phyloP scores from a whole-genome alignment of 106 monocot genomes.

The Acorus calamus region DNA sequence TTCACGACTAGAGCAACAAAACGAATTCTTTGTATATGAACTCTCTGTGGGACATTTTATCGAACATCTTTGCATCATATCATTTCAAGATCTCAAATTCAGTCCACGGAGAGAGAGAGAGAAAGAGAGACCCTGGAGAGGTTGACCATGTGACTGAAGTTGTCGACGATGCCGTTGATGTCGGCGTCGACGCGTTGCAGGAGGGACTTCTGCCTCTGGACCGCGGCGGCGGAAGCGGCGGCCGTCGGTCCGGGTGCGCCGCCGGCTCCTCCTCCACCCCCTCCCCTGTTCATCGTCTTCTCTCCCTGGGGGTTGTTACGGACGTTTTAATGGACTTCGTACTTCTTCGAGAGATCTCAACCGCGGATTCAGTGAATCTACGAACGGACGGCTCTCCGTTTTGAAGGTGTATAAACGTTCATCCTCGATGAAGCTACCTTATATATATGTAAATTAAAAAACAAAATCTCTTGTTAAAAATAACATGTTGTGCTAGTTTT shows the following conservation, averaged over 20 bases:
- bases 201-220: constrained; percentile 70
- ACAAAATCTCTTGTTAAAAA: too few species aligned
- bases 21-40: background rate
- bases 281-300: too few species aligned
- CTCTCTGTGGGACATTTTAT: too few species aligned
- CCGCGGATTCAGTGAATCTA: too few species aligned
- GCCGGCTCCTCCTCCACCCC: constrained; percentile 12
- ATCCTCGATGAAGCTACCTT: too few species aligned
- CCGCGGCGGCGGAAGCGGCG: constrained; percentile 45
- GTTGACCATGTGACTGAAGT: constrained; percentile 57
- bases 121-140: constrained; percentile 43
- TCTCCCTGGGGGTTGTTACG: too few species aligned
- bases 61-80: background rate
- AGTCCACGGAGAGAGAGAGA: background rate
- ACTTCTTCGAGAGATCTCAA: too few species aligned
- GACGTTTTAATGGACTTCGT: too few species aligned
- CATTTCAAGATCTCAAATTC: background rate
- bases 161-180: constrained; percentile 57
- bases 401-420: too few species aligned
- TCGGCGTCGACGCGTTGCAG: constrained; percentile 63
- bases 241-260: constrained; percentile 58
- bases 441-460: too few species aligned
- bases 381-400: too few species aligned
- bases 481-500: too few species aligned
- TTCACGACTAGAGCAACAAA: background rate